These are phyloP conservation scores for Wickerhamomyces ciferrii DNA, from an alignment of 805 yeast species.

Conservation along the genomic window DNA sequence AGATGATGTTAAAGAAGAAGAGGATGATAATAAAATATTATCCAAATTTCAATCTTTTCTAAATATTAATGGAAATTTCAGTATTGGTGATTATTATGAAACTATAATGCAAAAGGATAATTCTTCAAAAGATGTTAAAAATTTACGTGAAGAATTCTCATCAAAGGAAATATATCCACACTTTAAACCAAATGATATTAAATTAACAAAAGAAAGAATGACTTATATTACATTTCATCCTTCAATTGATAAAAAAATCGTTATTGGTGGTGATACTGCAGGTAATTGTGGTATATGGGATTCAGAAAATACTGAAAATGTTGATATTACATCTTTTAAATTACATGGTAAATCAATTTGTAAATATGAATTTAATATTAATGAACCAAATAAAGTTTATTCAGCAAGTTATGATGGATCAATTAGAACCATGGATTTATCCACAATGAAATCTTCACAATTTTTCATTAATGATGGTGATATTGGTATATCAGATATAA, in stretches of 20 bases:
- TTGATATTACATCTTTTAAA: slow-evolving; percentile 56
- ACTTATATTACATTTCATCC: slow-evolving; percentile 79
- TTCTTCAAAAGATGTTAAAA: slow-evolving; percentile 34
- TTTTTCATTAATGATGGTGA: slow-evolving; percentile 51
- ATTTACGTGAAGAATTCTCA: slow-evolving; percentile 49
- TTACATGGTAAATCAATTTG: slow-evolving; percentile 76
- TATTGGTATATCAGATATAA: slow-evolving; percentile 72
- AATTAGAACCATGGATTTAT: slow-evolving; percentile 65
- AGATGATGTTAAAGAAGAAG: slow-evolving; percentile 30
- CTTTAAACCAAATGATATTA: slow-evolving; percentile 66
- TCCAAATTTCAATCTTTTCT: slow-evolving; percentile 24
- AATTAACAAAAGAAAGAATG: slow-evolving; percentile 64
- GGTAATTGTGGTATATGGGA: slow-evolving; percentile 92
- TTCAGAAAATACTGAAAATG: slow-evolving; percentile 37
- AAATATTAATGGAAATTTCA: slow-evolving; percentile 29
- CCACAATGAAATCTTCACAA: slow-evolving; percentile 54
- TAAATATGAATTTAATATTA: slow-evolving; percentile 48
- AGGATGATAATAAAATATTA: slow-evolving; percentile 27
- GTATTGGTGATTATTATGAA: slow-evolving; percentile 70
- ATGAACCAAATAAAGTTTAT: slow-evolving; percentile 48
- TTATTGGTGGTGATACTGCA: slow-evolving; percentile 84
- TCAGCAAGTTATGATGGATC: slow-evolving; percentile 89
- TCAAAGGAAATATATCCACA: slow-evolving; percentile 44
- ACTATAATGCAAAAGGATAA: slow-evolving; percentile 34
- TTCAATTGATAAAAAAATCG: slow-evolving; percentile 47